Evolutionary conservation across 176 grass and related monocot species (phyloP).

Genomic region (Eleusine indica): DNA sequence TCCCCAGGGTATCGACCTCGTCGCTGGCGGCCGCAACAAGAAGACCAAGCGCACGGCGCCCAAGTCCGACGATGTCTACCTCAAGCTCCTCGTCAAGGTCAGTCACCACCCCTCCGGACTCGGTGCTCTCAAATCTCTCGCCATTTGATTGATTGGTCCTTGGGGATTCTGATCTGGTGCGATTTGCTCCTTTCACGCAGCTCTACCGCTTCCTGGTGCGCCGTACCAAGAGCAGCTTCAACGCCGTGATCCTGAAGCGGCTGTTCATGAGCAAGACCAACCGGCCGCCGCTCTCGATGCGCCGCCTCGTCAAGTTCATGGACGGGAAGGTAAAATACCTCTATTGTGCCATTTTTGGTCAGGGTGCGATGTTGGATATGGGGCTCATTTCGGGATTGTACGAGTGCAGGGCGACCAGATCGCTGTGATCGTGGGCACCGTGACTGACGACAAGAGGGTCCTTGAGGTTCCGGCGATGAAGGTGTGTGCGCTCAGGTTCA

Average conservation of each 20-base stretch:
- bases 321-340: slow-evolving; percentile 44
- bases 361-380: background rate
- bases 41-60: slow-evolving; percentile 75
- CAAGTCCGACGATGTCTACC: slow-evolving; percentile 76
- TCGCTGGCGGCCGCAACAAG: slow-evolving; percentile 74
- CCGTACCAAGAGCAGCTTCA: slow-evolving; percentile 76
- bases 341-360: slow-evolving; percentile 3
- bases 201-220: slow-evolving; percentile 83
- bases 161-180: slow-evolving; percentile 1
- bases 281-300: slow-evolving; percentile 71
- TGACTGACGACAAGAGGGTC: slow-evolving; percentile 85
- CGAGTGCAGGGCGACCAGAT: slow-evolving; percentile 55
- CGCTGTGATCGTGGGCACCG: slow-evolving; percentile 75
- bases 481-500: slow-evolving; percentile 62
- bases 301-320: slow-evolving; percentile 76
- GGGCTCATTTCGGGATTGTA: background rate
- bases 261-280: slow-evolving; percentile 93
- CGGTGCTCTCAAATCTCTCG: no score
- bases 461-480: slow-evolving; percentile 74
- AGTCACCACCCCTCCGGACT: background rate
- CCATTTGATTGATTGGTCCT: background rate
- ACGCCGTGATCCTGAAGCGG: slow-evolving; percentile 79
- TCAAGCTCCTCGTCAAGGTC: slow-evolving; percentile 81
- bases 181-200: slow-evolving; percentile 18
- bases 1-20: slow-evolving; percentile 65